These are phyloP conservation scores for Xerocomus nothofagi DNA, from an alignment of 1,284 basidiomycete species.

Conservation along the genomic window DNA sequence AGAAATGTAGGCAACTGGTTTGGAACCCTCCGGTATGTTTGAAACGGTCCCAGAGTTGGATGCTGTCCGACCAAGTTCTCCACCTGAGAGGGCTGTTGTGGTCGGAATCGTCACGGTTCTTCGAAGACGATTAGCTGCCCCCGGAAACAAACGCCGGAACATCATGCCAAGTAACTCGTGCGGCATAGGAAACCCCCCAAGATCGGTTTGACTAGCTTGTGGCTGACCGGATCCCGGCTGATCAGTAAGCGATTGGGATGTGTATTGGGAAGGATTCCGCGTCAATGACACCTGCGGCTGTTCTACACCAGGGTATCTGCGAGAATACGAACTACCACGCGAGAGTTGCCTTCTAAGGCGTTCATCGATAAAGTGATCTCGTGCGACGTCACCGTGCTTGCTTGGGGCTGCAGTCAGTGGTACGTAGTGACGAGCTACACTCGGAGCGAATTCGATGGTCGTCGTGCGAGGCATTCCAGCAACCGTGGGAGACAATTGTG, in stretches of 20 bases:
- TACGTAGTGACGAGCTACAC: conserved; percentile 22
- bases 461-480: conserved; percentile 45
- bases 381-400: neutral
- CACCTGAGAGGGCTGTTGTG: conserved; percentile 60
- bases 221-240: conserved; percentile 12
- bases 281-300: conserved; percentile 15
- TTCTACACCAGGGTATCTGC: conserved; percentile 10
- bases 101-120: conserved; percentile 73
- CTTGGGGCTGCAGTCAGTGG: conserved; percentile 13
- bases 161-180: conserved; percentile 53
- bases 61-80: conserved; percentile 27
- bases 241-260: conserved; percentile 27
- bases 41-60: conserved; percentile 20
- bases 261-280: conserved; percentile 15
- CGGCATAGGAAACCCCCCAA: conserved; percentile 91
- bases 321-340: conserved; percentile 13
- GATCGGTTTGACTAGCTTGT: conserved; percentile 47
- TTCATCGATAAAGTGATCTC: conserved; percentile 2
- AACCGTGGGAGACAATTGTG: neutral
- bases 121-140: conserved; percentile 50
- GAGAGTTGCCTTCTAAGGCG: conserved; percentile 6
- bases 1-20: conserved; percentile 78
- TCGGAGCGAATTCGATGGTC: conserved; percentile 53
- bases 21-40: conserved; percentile 41
- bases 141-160: conserved; percentile 58